Evolutionary conservation across 768 basidiomycete species (phyloP).

Genomic region (Agaricus sinodeliciosus): DNA sequence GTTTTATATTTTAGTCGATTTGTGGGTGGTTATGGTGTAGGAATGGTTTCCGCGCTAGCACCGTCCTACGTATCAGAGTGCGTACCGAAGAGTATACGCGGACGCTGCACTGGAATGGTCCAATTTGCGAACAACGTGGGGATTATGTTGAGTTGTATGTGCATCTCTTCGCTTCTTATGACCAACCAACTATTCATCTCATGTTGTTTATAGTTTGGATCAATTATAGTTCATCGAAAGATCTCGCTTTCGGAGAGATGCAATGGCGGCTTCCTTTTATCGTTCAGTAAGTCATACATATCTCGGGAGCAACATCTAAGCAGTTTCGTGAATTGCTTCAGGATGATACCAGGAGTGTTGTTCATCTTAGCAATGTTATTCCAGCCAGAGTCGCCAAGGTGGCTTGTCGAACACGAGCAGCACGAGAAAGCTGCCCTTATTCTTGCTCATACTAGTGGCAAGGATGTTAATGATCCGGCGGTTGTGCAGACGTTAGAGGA

Average conservation of each 20-base stretch:
- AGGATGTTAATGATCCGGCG: slow-evolving; percentile 23
- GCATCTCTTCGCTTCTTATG: background rate
- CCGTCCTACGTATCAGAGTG: slow-evolving; percentile 49
- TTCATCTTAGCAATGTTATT: slow-evolving; percentile 39
- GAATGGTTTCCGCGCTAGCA: slow-evolving; percentile 43
- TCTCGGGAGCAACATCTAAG: background rate
- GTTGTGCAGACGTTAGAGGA: slow-evolving; percentile 22
- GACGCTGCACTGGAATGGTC: slow-evolving; percentile 41
- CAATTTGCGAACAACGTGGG: slow-evolving; percentile 32
- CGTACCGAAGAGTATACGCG: slow-evolving; percentile 39
- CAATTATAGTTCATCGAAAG: slow-evolving; percentile 35
- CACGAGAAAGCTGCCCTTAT: slow-evolving; percentile 34
- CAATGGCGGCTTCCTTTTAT: slow-evolving; percentile 51
- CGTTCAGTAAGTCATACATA: slow-evolving; percentile 27
- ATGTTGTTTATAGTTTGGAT: slow-evolving; percentile 31
- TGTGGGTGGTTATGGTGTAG: slow-evolving; percentile 54
- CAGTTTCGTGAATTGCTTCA: background rate
- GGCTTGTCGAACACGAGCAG: slow-evolving; percentile 41
- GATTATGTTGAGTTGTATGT: slow-evolving; percentile 31
- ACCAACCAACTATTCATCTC: background rate
- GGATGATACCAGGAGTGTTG: slow-evolving; percentile 42
- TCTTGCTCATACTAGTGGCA: slow-evolving; percentile 30
- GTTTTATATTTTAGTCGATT: slow-evolving; percentile 47
- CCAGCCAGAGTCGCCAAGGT: slow-evolving; percentile 51
- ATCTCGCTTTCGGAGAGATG: slow-evolving; percentile 29